These are phyloP conservation scores for Senna siamea DNA, from an alignment of 306 rosid species.

Conservation along the genomic window DNA sequence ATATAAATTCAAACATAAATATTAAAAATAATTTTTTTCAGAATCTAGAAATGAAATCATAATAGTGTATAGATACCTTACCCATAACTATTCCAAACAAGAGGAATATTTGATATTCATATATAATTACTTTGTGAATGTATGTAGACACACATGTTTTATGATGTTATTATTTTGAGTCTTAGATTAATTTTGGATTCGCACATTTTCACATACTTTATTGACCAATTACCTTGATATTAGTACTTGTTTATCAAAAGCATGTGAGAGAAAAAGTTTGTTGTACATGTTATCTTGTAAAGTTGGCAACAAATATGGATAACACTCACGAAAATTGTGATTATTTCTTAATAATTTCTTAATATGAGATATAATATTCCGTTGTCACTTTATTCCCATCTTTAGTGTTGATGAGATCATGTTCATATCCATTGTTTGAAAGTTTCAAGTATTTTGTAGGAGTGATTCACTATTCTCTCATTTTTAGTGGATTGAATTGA, in stretches of 20 bases:
- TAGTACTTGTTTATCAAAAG: conserved; percentile 19
- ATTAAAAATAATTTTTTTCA: no score
- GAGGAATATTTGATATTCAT: not conserved
- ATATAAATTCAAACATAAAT: no score
- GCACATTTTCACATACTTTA: not conserved
- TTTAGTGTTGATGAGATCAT: conserved; percentile 19
- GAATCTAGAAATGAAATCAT: no score
- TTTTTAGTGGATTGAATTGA: not conserved
- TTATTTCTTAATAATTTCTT: conserved; percentile 25
- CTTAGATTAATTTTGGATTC: not conserved
- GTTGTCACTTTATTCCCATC: conserved; percentile 31
- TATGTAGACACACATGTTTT: not conserved
- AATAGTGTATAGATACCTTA: no score
- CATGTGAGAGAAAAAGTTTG: not conserved
- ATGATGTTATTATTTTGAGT: not conserved
- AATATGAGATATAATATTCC: conserved; percentile 3
- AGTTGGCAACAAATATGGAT: conserved; percentile 23
- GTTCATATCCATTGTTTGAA: conserved; percentile 1
- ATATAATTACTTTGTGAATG: not conserved
- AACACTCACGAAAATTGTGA: conserved; percentile 13
- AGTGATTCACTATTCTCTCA: not conserved
- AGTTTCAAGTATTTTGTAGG: not conserved
- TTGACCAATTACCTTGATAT: conserved; percentile 13
- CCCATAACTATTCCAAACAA: no score
- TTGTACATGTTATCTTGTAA: not conserved